Evolutionary conservation across 2,329 filamentous ascomycete genomes (phyloP).

Genomic region (Lachnellula cervina): DNA sequence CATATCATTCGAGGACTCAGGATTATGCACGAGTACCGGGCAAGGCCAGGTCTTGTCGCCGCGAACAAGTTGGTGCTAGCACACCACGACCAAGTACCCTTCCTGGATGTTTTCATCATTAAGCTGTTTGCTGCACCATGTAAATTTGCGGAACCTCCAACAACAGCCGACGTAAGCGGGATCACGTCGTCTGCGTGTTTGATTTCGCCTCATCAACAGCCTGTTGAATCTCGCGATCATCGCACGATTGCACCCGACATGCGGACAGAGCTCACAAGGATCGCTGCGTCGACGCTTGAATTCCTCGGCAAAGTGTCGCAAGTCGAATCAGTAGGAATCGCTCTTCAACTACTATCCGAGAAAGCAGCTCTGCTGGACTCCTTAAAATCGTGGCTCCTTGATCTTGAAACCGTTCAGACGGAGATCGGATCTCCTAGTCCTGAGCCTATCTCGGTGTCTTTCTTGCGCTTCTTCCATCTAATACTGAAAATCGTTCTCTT

Average conservation of each 20-base stretch:
- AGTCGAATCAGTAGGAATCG: conserved; percentile 21
- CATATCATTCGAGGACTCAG: conserved; percentile 40
- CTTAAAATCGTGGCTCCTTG: conserved; percentile 32
- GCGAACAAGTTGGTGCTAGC: conserved; percentile 31
- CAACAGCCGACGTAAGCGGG: conserved; percentile 15
- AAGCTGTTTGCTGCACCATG: conserved; percentile 40
- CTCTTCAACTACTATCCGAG: conserved; percentile 28
- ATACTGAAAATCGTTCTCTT: conserved; percentile 35
- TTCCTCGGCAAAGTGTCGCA: conserved; percentile 32
- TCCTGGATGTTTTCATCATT: conserved; percentile 39
- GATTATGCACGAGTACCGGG: conserved; percentile 40
- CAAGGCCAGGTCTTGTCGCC: conserved; percentile 32
- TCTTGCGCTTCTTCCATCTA: conserved; percentile 34
- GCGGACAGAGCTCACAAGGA: conserved; percentile 33
- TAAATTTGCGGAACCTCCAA: conserved; percentile 34
- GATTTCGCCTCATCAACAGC: conserved; percentile 21
- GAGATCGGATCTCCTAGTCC: conserved; percentile 15
- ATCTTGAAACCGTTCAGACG: conserved; percentile 26
- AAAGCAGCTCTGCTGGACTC: conserved; percentile 31
- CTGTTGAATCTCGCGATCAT: conserved; percentile 21
- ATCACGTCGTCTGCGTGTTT: conserved; percentile 18
- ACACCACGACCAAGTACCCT: conserved; percentile 32
- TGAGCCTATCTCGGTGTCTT: conserved; percentile 32
- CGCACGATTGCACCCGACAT: conserved; percentile 36
- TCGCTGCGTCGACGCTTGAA: conserved; percentile 30